phyloP scores from a whole-genome alignment of 768 basidiomycete species.

The Pisolithus tinctorius region DNA sequence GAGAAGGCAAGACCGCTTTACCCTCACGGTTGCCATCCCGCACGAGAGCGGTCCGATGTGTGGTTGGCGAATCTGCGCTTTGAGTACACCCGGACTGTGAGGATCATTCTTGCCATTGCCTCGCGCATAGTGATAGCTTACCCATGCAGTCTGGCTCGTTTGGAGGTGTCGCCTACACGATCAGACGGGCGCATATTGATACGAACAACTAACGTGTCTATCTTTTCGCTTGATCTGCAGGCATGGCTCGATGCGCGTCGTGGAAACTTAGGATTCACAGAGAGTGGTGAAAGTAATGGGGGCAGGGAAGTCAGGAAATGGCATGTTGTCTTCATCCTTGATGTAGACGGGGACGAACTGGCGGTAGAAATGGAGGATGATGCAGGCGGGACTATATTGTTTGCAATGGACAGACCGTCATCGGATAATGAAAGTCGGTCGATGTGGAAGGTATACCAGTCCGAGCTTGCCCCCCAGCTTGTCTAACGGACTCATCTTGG shows the following conservation, averaged over 20 bases:
- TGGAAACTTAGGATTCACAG: neutral
- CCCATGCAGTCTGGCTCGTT: slow-evolving; percentile 4
- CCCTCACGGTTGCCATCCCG: slow-evolving; percentile 67
- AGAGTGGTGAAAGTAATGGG: neutral
- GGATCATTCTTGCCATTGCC: slow-evolving; percentile 15
- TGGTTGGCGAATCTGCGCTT: slow-evolving; percentile 59
- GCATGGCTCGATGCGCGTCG: neutral
- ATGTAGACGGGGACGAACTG: slow-evolving; percentile 11
- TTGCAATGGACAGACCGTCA: slow-evolving; percentile 2
- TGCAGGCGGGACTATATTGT: slow-evolving; percentile 2
- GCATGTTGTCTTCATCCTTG: neutral
- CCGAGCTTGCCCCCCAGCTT: neutral
- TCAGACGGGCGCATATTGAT: slow-evolving; percentile 6
- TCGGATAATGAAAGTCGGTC: neutral
- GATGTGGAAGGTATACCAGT: slow-evolving; percentile 18
- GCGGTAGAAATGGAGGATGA: neutral
- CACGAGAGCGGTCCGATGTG: slow-evolving; percentile 61
- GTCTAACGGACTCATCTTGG: neutral
- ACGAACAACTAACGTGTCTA: slow-evolving; percentile 19
- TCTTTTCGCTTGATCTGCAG: slow-evolving; percentile 16
- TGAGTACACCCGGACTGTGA: slow-evolving; percentile 65
- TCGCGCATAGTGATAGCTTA: neutral
- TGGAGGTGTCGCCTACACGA: slow-evolving; percentile 8
- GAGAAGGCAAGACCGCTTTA: slow-evolving; percentile 35
- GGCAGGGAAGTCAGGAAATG: neutral